Conservation (phyloP, 2,329 filamentous ascomycete species). For the Pseudogymnoascus destructans region DNA sequence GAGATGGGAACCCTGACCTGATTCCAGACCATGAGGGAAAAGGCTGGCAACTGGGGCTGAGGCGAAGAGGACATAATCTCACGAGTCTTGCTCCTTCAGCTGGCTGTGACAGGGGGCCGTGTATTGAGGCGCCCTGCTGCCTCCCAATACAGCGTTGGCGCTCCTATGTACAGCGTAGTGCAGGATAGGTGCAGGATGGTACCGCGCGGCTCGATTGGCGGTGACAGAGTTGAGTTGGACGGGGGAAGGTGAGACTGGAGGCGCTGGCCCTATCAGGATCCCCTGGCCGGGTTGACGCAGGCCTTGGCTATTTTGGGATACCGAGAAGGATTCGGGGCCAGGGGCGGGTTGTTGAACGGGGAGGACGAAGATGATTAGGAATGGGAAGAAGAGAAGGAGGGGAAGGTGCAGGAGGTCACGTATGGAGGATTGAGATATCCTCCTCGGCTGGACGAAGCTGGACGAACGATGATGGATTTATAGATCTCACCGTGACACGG, state of each 20-base stretch:
- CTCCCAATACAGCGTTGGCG: not conserved
- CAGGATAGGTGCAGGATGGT: not conserved
- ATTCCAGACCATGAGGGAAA: not conserved
- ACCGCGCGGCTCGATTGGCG: conserved; percentile 1
- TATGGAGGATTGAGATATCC: not conserved
- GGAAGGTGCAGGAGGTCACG: not conserved
- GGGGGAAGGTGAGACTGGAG: not conserved
- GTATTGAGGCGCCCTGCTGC: not conserved
- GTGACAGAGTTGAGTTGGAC: not conserved
- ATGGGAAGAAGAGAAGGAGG: not conserved
- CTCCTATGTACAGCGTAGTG: conserved; percentile 5
- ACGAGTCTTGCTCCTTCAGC: not conserved
- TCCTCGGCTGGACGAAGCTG: not conserved
- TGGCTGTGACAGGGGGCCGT: not conserved
- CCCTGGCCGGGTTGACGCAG: not conserved
- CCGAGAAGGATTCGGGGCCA: not conserved
- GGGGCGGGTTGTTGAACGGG: not conserved
- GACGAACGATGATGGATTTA: not conserved
- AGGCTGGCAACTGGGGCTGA: not conserved
- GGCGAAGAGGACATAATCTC: not conserved
- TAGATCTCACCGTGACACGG: conserved; percentile 5
- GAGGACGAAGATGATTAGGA: not conserved
- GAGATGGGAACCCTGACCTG: not conserved
- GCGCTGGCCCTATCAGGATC: not conserved
- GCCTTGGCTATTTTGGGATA: conserved; percentile 3